A percentile compares a stretch with the other conserved stretches of the same genome.
These are phyloP conservation scores for Tothia fuscella DNA, from an alignment of 2,329 filamentous ascomycete genomes.

Conservation along the genomic window DNA sequence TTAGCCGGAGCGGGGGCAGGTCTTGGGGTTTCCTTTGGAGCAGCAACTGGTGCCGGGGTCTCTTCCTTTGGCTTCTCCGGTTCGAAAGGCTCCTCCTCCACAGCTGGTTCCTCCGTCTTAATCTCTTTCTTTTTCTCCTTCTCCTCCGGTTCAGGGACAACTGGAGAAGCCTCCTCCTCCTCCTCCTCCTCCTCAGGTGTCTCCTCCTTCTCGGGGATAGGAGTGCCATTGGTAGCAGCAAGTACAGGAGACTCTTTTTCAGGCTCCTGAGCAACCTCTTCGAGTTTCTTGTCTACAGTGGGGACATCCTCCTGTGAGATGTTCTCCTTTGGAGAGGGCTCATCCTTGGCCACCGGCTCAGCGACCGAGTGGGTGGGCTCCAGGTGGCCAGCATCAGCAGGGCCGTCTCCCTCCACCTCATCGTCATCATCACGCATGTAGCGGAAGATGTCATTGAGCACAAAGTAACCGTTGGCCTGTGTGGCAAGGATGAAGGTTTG, in stretches of 20 bases:
- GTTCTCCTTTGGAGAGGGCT: constrained; percentile 24
- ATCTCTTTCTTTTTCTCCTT: too few species aligned
- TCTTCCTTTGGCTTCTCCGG: constrained; percentile 53
- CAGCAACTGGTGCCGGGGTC: constrained; percentile 45
- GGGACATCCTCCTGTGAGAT: constrained; percentile 24
- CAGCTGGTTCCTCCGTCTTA: constrained; percentile 23
- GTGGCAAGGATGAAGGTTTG: constrained; percentile 96
- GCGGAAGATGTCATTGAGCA: constrained; percentile 94
- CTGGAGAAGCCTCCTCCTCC: constrained; percentile 27
- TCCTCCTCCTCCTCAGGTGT: constrained; percentile 27
- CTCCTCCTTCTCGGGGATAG: constrained; percentile 22
- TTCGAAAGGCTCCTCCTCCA: constrained; percentile 17
- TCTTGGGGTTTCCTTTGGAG: constrained; percentile 26
- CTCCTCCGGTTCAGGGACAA: constrained; percentile 16
- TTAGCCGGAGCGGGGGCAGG: constrained; percentile 48
- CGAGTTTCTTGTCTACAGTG: constrained; percentile 61
- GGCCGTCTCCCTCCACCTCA: constrained; percentile 20
- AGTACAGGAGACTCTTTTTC: constrained; percentile 17
- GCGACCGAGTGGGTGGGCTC: constrained; percentile 29
- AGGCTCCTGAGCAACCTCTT: constrained; percentile 39
- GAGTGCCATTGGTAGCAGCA: constrained; percentile 26
- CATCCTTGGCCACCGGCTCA: constrained; percentile 22
- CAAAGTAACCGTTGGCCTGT: constrained; percentile 94
- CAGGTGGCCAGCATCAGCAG: constrained; percentile 25
- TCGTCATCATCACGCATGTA: constrained; percentile 81